phyloP scores from a whole-genome alignment of 495 filamentous ascomycete species.

The Hypoxylon trugodes region DNA sequence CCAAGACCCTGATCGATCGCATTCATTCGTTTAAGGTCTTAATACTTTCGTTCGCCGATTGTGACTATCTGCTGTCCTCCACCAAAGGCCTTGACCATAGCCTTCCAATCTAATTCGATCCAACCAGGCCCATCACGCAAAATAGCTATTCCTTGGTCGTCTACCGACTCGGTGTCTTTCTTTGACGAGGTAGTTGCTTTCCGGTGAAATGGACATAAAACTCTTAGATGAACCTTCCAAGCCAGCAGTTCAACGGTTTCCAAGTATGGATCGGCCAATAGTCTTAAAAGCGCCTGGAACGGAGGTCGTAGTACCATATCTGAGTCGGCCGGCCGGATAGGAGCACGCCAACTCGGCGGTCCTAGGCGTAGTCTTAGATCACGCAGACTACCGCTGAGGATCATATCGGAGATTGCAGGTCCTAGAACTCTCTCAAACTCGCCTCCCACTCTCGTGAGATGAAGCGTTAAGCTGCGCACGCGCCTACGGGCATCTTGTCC shows the following conservation, averaged over 20 bases:
- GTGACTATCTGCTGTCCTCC: conserved; percentile 28
- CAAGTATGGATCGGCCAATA: conserved; percentile 46
- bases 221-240: conserved; percentile 29
- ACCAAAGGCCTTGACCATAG: conserved; percentile 30
- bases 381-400: conserved; percentile 42
- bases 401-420: conserved; percentile 41
- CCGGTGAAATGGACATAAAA: conserved; percentile 45
- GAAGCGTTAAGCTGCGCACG: conserved; percentile 39
- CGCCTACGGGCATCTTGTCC: conserved; percentile 40
- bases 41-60: conserved; percentile 34
- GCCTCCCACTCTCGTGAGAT: conserved; percentile 43
- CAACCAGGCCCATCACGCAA: conserved; percentile 32
- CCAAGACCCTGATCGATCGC: conserved; percentile 2
- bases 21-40: background rate
- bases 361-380: conserved; percentile 38
- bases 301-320: conserved; percentile 36
- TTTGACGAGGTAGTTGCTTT: conserved; percentile 10
- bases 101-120: conserved; percentile 39
- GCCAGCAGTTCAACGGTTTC: conserved; percentile 38
- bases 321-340: conserved; percentile 15
- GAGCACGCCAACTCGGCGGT: conserved; percentile 19
- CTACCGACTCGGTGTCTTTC: conserved; percentile 26
- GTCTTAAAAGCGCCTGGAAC: conserved; percentile 41
- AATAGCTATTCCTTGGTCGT: conserved; percentile 32
- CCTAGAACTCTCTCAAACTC: conserved; percentile 40